Evolutionary conservation across 2,329 filamentous ascomycete genomes (phyloP).

Genomic region (Calonectria pauciramosa): DNA sequence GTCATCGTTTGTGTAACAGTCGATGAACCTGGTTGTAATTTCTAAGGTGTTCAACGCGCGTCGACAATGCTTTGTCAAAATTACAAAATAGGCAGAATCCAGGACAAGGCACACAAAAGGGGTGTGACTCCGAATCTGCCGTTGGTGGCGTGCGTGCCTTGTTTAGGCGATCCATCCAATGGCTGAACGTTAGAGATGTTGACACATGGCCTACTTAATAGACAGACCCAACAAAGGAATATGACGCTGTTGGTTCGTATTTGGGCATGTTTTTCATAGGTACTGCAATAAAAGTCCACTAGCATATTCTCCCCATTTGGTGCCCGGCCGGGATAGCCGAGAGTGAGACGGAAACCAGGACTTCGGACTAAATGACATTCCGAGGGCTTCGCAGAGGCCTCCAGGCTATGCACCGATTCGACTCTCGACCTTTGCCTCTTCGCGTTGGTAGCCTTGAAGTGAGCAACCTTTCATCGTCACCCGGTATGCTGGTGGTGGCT

Average conservation of each 20-base stretch:
- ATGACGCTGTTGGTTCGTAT: background rate
- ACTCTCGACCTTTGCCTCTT: background rate
- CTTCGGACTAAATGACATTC: background rate
- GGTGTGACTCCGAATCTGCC: background rate
- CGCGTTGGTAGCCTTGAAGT: no score
- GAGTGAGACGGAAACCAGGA: background rate
- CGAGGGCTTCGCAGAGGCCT: background rate
- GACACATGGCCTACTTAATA: background rate
- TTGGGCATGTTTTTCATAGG: no score
- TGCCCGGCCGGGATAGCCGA: background rate
- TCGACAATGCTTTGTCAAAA: background rate
- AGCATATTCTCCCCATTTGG: no score
- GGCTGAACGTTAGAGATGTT: background rate
- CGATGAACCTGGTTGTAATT: background rate
- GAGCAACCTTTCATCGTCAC: no score
- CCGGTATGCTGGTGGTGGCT: background rate
- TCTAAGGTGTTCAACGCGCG: background rate
- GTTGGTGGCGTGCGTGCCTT: no score
- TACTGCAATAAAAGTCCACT: no score
- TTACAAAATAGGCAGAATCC: background rate
- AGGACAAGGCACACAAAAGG: background rate
- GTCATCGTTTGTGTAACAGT: background rate
- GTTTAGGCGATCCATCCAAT: background rate
- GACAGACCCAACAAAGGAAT: background rate
- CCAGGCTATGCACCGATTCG: background rate